Conservation (phyloP, 2,329 filamentous ascomycete genomes). For the Polytolypa hystricis region DNA sequence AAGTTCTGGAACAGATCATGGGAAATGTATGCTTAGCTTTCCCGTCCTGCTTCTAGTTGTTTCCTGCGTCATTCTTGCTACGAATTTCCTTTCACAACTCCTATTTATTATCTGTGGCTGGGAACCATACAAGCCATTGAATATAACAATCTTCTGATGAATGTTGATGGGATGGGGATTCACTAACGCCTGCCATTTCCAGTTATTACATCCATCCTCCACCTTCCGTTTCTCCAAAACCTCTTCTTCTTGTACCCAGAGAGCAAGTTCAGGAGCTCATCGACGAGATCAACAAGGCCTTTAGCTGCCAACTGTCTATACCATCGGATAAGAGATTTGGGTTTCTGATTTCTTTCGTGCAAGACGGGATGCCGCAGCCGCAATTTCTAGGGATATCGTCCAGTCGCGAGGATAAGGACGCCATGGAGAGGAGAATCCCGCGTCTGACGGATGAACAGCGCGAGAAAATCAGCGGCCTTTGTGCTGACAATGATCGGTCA, state of each 20-base stretch:
- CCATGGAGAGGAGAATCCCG: slow-evolving; percentile 26
- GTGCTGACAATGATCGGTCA: slow-evolving; percentile 19
- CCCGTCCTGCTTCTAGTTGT: not conserved
- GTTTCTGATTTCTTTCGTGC: slow-evolving; percentile 52
- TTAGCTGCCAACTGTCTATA: slow-evolving; percentile 45
- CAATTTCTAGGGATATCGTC: slow-evolving; percentile 53
- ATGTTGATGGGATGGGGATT: slow-evolving; percentile 1
- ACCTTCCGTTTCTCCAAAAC: slow-evolving; percentile 34
- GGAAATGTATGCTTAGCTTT: slow-evolving; percentile 56
- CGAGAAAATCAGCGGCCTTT: slow-evolving; percentile 17
- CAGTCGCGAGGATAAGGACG: slow-evolving; percentile 33
- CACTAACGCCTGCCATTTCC: slow-evolving; percentile 8
- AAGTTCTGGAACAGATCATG: slow-evolving; percentile 49
- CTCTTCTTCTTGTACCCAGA: slow-evolving; percentile 57
- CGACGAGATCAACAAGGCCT: slow-evolving; percentile 47
- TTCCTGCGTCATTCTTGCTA: not conserved
- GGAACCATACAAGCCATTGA: too few species aligned
- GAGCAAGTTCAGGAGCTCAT: slow-evolving; percentile 56
- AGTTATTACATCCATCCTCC: slow-evolving; percentile 59
- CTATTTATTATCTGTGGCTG: too few species aligned
- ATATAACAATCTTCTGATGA: too few species aligned
- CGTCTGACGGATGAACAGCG: slow-evolving; percentile 12
- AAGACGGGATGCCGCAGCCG: slow-evolving; percentile 51
- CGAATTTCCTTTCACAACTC: too few species aligned
- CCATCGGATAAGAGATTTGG: slow-evolving; percentile 43